Percentiles rank a stretch among this genome's conserved stretches.
Evolutionary conservation across 2,329 filamentous ascomycete species (phyloP).

Genomic region (Cercospora nicotianae): DNA sequence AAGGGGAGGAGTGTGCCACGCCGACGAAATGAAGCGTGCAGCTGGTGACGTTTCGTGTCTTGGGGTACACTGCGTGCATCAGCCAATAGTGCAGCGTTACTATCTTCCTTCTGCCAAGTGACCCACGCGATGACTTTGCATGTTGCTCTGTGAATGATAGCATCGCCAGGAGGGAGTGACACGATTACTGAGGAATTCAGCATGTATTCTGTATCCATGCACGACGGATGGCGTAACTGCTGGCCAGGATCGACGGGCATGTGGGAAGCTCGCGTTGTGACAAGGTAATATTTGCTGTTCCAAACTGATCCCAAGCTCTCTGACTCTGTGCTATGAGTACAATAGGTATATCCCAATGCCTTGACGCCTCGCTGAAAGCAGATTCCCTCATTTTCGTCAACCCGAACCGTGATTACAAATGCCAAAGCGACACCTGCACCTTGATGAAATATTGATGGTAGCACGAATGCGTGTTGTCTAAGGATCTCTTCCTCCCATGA

Average conservation of each 20-base stretch:
- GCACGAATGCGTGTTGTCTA: background rate
- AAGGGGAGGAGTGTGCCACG: too few relatives aligned
- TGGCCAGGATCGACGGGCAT: background rate
- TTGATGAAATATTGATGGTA: background rate
- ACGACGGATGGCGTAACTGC: background rate
- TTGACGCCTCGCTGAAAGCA: constrained; percentile 14
- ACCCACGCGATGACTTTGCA: background rate
- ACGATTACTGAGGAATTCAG: background rate
- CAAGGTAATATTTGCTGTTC: background rate
- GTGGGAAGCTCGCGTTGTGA: background rate
- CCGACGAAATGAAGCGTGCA: too few relatives aligned
- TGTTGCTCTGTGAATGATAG: background rate
- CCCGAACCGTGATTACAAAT: background rate
- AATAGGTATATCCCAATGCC: constrained; percentile 1
- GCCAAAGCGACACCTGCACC: background rate
- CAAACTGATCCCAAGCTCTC: background rate
- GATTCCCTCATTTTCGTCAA: background rate
- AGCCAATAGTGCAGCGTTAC: too few relatives aligned
- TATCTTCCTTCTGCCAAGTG: background rate
- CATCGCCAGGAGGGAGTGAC: background rate
- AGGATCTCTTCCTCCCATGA: constrained; percentile 46
- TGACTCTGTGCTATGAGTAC: background rate
- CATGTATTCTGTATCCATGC: background rate
- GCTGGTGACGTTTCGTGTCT: too few relatives aligned
- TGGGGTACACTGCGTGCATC: too few relatives aligned